A percentile compares a stretch with the other conserved stretches of the same genome.
These are phyloP conservation scores for Yamadazyma epiphylla DNA, from an alignment of 1,139 yeast genomes.

Conservation along the genomic window DNA sequence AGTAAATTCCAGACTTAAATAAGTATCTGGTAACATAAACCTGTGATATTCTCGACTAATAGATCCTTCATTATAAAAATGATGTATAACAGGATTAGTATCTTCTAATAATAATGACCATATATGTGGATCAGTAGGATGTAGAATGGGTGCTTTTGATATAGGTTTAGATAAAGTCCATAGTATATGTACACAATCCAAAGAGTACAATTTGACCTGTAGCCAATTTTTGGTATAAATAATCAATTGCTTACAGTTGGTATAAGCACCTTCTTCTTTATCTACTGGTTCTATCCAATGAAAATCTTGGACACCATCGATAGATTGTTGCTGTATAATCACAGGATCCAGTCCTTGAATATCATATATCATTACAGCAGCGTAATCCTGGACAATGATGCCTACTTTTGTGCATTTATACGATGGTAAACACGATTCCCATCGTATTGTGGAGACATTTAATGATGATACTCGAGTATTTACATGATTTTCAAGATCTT, in stretches of 20 bases:
- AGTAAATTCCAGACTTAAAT: conserved; percentile 15
- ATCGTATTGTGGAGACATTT: conserved; percentile 14
- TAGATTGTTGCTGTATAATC: conserved; percentile 22
- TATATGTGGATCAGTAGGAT: conserved; percentile 12
- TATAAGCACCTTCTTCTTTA: conserved; percentile 23
- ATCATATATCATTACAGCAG: conserved; percentile 23
- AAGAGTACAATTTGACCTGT: conserved; percentile 32
- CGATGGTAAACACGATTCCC: conserved; percentile 23
- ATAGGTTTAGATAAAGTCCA: conserved; percentile 26
- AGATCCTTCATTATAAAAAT: conserved; percentile 34
- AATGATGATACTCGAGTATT: not conserved
- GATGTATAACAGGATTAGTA: conserved; percentile 23
- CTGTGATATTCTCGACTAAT: conserved; percentile 22
- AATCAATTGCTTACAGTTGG: conserved; percentile 30
- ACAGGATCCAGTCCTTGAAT: conserved; percentile 23
- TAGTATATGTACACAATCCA: conserved; percentile 33
- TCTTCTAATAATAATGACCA: conserved; percentile 29
- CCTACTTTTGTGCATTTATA: conserved; percentile 23
- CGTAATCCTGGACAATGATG: conserved; percentile 17
- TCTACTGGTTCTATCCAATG: conserved; percentile 33
- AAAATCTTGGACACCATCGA: conserved; percentile 29
- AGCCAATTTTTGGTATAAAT: conserved; percentile 26
- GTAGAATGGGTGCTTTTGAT: conserved; percentile 10
- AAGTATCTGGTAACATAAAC: conserved; percentile 16
- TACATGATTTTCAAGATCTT: conserved; percentile 2